Percentiles rank a stretch among this genome's conserved stretches.
Evolutionary conservation across 345 rosid genomes (phyloP).

Genomic region (Lumnitzera littorea): DNA sequence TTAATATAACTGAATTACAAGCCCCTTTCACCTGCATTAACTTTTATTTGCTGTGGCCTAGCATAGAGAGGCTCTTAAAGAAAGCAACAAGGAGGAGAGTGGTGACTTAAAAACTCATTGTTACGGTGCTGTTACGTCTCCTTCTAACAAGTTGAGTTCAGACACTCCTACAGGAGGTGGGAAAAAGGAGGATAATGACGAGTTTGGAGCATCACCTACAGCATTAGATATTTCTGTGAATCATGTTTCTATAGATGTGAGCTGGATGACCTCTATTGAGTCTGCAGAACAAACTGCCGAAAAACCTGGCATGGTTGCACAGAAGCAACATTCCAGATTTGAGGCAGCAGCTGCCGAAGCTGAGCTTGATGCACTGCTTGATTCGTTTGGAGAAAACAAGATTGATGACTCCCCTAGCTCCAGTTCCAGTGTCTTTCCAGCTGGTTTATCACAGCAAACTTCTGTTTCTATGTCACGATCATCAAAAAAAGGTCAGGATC

Average conservation of each 20-base stretch:
- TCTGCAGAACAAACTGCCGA: constrained; percentile 1
- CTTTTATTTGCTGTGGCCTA: too few relatives aligned
- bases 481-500: constrained; percentile 9
- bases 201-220: too few relatives aligned
- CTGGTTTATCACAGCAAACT: constrained; percentile 7
- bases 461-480: constrained; percentile 9
- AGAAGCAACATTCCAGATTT: constrained; percentile 1
- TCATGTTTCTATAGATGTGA: neutral
- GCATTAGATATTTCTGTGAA: neutral
- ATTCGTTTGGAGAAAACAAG: constrained; percentile 35
- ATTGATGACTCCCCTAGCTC: constrained; percentile 12
- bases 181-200: too few relatives aligned
- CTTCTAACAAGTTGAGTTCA: too few relatives aligned
- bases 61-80: too few relatives aligned
- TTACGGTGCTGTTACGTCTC: too few relatives aligned
- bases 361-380: constrained; percentile 66
- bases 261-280: neutral
- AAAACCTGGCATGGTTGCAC: neutral
- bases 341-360: constrained; percentile 23
- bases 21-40: too few relatives aligned
- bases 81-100: too few relatives aligned
- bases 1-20: too few relatives aligned
- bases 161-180: too few relatives aligned
- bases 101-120: too few relatives aligned
- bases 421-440: constrained; percentile 4